A percentile compares a stretch with the other conserved stretches of the same genome.
Conservation (phyloP, 2,329 filamentous ascomycete species). For the Cercospora citrullina region DNA sequence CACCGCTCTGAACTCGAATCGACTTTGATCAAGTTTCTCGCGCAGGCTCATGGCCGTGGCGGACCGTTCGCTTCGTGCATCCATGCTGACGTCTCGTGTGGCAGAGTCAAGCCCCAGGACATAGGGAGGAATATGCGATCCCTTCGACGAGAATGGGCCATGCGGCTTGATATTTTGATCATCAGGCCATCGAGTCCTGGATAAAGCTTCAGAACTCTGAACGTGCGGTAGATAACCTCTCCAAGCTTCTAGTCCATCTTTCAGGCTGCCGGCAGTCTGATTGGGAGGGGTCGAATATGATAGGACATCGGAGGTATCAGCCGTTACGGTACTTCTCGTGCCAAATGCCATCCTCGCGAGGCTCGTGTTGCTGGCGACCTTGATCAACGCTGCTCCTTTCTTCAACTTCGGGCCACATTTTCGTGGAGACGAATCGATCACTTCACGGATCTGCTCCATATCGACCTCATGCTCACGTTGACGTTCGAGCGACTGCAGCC, state of each 20-base stretch:
- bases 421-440: conserved; percentile 48
- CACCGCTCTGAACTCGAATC: conserved; percentile 40
- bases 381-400: conserved; percentile 27
- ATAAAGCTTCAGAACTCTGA: conserved; percentile 34
- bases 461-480: conserved; percentile 46
- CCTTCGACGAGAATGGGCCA: background rate
- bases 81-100: conserved; percentile 23
- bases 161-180: conserved; percentile 18
- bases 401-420: conserved; percentile 37
- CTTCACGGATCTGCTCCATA: conserved; percentile 44
- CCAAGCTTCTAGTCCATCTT: conserved; percentile 19
- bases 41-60: conserved; percentile 30
- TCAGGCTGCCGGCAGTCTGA: conserved; percentile 1
- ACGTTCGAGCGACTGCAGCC: conserved; percentile 53
- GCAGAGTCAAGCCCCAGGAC: conserved; percentile 30
- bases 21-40: conserved; percentile 36
- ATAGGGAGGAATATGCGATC: conserved; percentile 28
- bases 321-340: conserved; percentile 24
- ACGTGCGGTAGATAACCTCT: conserved; percentile 31
- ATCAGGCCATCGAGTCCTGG: conserved; percentile 20
- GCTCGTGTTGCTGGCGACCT: conserved; percentile 31
- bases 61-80: conserved; percentile 23
- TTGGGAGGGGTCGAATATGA: conserved; percentile 31
- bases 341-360: conserved; percentile 28
- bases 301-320: conserved; percentile 27